Evolutionary conservation across 768 basidiomycete species (phyloP), one percentile per base, ranked within the genome.

Genomic region (Psilocybe cubensis): DNA sequence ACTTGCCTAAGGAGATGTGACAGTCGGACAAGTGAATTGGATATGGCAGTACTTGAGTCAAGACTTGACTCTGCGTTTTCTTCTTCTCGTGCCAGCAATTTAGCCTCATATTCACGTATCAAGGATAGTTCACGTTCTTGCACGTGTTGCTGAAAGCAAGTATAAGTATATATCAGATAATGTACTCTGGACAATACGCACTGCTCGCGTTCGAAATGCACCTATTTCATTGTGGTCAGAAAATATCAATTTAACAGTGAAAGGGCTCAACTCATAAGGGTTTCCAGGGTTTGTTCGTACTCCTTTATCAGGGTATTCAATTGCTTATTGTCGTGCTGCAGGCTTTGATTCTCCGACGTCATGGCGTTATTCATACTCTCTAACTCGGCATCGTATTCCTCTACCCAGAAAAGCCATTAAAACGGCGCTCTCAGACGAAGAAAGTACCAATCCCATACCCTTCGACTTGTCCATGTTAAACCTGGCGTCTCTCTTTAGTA

Each of bases 241-340:
- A 14, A 6, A 53, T 23, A 28, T 47, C 20, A 27, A n/a, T 33
- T 42, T 29, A 38, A 27, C n/a, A 51, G 41, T 35, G 44, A 57
- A 63, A 58, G 66, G 35, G 43, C 64, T 66, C 62, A 71, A 80
- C 87, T 84, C 97, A 99, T 99, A 42, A 98, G 85, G 6, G 83
- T 91, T 72, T 99, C 97, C 28, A 99, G 76, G 0, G 96, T 98
- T 68, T 93, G 91, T 70, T 99, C 97, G 67, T 97, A 98, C 70
- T 99, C 97, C 66, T 95, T 95, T 65, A 98, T 88, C 52, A 99
- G 78, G 4, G 82, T 77, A 62, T 89, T 92, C 28, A 99, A 81
- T 64, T 98, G 96, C 70, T 97, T 96, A 79, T 98, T 99, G 75
- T 98, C 97, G 64, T 96, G 85, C 65, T 92, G 85, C 41, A 99